Evolutionary conservation across 2,329 filamentous ascomycete species (phyloP).

Genomic region (Trichoderma oligosporum): DNA sequence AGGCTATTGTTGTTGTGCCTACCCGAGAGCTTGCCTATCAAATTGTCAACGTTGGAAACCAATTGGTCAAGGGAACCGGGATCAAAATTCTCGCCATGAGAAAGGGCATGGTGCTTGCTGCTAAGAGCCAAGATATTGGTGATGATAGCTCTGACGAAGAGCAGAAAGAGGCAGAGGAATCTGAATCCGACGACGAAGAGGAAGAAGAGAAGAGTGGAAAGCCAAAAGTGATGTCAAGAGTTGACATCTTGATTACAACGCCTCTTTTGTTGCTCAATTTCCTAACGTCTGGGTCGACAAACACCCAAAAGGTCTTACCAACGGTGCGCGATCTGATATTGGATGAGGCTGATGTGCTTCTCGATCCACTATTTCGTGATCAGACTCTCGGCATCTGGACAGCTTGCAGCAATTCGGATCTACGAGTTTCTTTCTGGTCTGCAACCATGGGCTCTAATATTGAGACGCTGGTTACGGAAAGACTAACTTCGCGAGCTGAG

Average conservation of each 20-base stretch:
- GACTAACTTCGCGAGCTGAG: constrained; percentile 54
- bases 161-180: constrained; percentile 35
- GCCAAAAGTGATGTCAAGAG: constrained; percentile 32
- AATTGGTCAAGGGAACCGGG: constrained; percentile 70
- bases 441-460: constrained; percentile 95
- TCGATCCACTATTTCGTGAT: constrained; percentile 85
- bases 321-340: constrained; percentile 72
- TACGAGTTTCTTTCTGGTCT: constrained; percentile 84
- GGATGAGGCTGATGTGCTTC: constrained; percentile 91
- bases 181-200: constrained; percentile 30
- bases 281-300: constrained; percentile 47
- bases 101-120: constrained; percentile 72
- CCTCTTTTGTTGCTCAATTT: constrained; percentile 69
- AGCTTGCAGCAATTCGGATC: constrained; percentile 64
- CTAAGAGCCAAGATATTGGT: constrained; percentile 39
- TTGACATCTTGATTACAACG: constrained; percentile 42
- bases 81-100: constrained; percentile 77
- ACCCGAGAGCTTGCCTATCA: constrained; percentile 76
- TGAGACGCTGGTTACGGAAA: constrained; percentile 71
- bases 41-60: constrained; percentile 81
- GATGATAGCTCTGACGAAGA: constrained; percentile 40
- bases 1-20: constrained; percentile 70
- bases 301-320: constrained; percentile 52
- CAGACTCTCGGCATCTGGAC: constrained; percentile 85
- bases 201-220: constrained; percentile 26